Conservation (phyloP, 805 yeast genomes). For the Yamadazyma scolyti region DNA sequence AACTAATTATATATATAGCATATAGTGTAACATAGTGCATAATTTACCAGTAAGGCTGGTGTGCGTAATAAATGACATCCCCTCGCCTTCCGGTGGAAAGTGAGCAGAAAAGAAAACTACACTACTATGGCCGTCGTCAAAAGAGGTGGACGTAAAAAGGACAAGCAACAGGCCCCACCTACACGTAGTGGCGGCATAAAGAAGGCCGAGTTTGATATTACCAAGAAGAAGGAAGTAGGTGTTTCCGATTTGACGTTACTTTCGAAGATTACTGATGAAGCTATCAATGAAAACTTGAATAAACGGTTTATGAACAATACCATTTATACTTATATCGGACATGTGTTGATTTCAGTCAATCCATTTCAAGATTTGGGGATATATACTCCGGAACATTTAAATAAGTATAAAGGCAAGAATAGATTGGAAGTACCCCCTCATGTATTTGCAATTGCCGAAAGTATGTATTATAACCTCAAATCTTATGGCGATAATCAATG, state of each 20-base stretch:
- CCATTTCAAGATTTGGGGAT: slow-evolving; percentile 97
- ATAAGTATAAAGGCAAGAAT: slow-evolving; percentile 83
- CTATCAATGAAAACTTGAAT: slow-evolving; percentile 87
- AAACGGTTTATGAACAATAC: slow-evolving; percentile 86
- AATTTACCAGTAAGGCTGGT: not conserved
- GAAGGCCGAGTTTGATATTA: slow-evolving; percentile 86
- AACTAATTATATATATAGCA: not conserved
- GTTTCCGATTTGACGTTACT: slow-evolving; percentile 90
- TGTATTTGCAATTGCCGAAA: slow-evolving; percentile 95
- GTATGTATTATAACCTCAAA: slow-evolving; percentile 93
- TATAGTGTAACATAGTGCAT: not conserved
- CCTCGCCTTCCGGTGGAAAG: no score
- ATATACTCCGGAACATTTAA: slow-evolving; percentile 74
- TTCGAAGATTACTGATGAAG: slow-evolving; percentile 83
- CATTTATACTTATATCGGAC: slow-evolving; percentile 91
- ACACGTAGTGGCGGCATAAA: slow-evolving; percentile 58
- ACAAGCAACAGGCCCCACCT: slow-evolving; percentile 48
- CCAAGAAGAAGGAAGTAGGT: slow-evolving; percentile 96
- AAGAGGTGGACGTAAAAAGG: slow-evolving; percentile 62
- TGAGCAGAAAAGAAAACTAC: no score
- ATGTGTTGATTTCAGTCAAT: slow-evolving; percentile 91
- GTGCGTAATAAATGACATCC: no score
- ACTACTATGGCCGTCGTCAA: slow-evolving; percentile 81
- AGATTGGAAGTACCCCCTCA: slow-evolving; percentile 97
- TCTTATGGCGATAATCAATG: slow-evolving; percentile 93